Evolutionary conservation across 129 eudicot species (phyloP).

Genomic region (Dittrichia graveolens): DNA sequence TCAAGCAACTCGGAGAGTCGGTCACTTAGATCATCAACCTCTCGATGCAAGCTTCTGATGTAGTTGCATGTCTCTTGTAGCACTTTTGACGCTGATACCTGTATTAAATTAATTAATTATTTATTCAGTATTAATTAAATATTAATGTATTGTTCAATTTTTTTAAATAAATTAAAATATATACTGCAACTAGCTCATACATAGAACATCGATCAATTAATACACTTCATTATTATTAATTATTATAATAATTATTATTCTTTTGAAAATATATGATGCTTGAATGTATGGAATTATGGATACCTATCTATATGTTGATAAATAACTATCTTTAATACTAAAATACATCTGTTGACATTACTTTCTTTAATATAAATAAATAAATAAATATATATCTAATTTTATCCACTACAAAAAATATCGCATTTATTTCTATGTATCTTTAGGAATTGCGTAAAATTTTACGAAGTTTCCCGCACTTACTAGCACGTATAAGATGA

Average conservation of each 20-base stretch:
- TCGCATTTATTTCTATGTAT: too few species aligned
- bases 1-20: slow-evolving; percentile 47
- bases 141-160: not conserved
- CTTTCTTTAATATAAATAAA: too few species aligned
- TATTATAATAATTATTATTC: not conserved
- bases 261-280: not conserved
- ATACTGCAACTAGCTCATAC: too few species aligned
- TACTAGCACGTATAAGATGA: too few species aligned
- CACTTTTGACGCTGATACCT: slow-evolving; percentile 53
- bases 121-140: not conserved
- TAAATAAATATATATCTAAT: too few species aligned
- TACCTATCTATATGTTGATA: too few species aligned
- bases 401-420: too few species aligned
- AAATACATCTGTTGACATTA: too few species aligned
- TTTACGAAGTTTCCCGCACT: too few species aligned
- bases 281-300: too few species aligned
- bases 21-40: slow-evolving; percentile 49
- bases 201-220: not conserved
- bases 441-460: too few species aligned
- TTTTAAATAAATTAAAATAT: not conserved
- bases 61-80: slow-evolving; percentile 47
- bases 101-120: not conserved
- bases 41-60: slow-evolving; percentile 40
- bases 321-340: too few species aligned
- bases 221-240: not conserved